A percentile compares a stretch with the other conserved stretches of the same genome.
phyloP scores from a whole-genome alignment of 2,329 filamentous ascomycete genomes.

The Nakataea oryzae region DNA sequence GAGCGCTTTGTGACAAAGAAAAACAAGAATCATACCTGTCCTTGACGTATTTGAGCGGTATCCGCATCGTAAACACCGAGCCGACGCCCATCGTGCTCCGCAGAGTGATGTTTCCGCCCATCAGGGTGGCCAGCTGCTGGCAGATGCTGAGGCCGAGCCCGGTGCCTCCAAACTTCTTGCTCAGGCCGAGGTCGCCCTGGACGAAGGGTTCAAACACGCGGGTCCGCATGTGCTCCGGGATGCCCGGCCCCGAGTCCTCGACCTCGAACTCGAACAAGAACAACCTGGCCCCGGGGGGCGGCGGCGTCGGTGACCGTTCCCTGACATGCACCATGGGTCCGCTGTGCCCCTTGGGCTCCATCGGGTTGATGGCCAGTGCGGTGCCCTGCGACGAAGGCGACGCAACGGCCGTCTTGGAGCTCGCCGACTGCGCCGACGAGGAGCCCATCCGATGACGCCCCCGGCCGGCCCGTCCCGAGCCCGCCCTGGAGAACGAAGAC shows the following conservation, averaged over 20 bases:
- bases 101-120: constrained; percentile 68
- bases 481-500: constrained; percentile 38
- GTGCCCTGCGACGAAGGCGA: constrained; percentile 27
- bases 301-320: constrained; percentile 48
- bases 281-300: constrained; percentile 52
- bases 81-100: constrained; percentile 63
- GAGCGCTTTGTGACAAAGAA: background rate
- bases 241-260: constrained; percentile 79
- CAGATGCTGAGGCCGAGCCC: constrained; percentile 84
- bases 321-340: constrained; percentile 34
- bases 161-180: constrained; percentile 83
- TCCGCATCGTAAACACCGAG: constrained; percentile 71
- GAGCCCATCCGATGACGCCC: constrained; percentile 34
- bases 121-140: constrained; percentile 71
- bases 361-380: constrained; percentile 51
- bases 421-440: constrained; percentile 38
- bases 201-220: constrained; percentile 92
- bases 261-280: constrained; percentile 81
- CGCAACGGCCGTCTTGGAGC: constrained; percentile 27
- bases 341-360: constrained; percentile 38
- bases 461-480: constrained; percentile 29
- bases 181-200: constrained; percentile 80
- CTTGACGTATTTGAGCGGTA: constrained; percentile 68
- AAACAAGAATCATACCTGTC: constrained; percentile 40
- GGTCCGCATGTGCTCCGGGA: constrained; percentile 64